Evolutionary conservation across 495 filamentous ascomycete species (phyloP).

Genomic region (Friedmanniomyces endolithicus): DNA sequence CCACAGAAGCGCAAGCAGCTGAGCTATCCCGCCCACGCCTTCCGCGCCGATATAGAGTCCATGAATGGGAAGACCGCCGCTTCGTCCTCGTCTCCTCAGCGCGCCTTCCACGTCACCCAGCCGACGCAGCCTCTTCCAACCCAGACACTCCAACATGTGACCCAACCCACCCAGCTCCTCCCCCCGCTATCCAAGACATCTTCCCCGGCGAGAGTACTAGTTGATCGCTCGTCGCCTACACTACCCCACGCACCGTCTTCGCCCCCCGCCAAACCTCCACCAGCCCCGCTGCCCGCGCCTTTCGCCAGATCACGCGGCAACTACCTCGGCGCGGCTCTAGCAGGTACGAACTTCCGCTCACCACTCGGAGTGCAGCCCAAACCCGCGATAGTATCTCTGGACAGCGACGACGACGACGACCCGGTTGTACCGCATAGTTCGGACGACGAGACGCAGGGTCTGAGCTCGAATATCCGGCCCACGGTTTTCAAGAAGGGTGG

Average conservation of each 20-base stretch:
- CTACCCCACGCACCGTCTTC: neutral
- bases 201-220: conserved; percentile 46
- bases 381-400: conserved; percentile 10
- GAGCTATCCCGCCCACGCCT: neutral
- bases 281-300: conserved; percentile 16
- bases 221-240: conserved; percentile 39
- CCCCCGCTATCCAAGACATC: conserved; percentile 6
- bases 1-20: conserved; percentile 26
- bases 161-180: conserved; percentile 27
- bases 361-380: conserved; percentile 33
- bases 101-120: conserved; percentile 15
- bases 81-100: neutral
- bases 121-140: conserved; percentile 17
- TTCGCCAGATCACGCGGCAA: conserved; percentile 1
- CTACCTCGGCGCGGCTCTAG: conserved; percentile 48
- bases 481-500: conserved; percentile 22
- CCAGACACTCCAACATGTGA: neutral
- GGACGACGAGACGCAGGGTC: conserved; percentile 20
- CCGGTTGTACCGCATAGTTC: conserved; percentile 21
- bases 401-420: conserved; percentile 18
- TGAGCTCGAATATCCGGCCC: conserved; percentile 27
- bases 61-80: neutral
- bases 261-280: conserved; percentile 10
- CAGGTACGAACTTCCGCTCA: conserved; percentile 57
- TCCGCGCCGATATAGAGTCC: conserved; percentile 2